Evolutionary conservation across 257 asterid genomes (phyloP), one percentile per base, ranked within the genome.

Genomic region (Solanum pennellii): DNA sequence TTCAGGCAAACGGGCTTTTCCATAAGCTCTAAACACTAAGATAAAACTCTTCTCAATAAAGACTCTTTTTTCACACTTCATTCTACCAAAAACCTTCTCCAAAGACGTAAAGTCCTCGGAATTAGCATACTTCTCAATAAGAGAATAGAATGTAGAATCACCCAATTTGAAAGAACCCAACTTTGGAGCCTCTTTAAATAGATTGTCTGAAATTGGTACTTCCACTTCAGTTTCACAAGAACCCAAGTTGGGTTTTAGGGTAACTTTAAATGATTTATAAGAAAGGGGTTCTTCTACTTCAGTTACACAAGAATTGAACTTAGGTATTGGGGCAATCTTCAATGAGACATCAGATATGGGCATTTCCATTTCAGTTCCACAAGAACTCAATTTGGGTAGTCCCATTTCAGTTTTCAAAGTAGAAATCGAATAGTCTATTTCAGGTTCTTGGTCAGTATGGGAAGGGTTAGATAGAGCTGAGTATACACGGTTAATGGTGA

Each of bases 61-160:
- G 44, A 89, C 91, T 88, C 99, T 89, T n/a, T 84, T 91, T 41
- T 97, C 97, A 13, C 86, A 82, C 79, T 93, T 94, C 99, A 97
- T 97, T 65, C 94, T 92, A 62, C 85, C 86, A 49, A 97, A 93
- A 62, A 97, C 87, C 88, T 86, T 83, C 87, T 97, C 99, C 93
- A 97, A 44, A 56, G 98, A 92, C 88, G 85, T 83, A 86, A 97
- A 94, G 91, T 95, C 96, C 44, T 95, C 95, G 33, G 90, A 66
- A 15, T 52, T 75, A 27, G 99, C 98, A 87, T 93, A 93, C 86
- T 92, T 87, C 73, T 97, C 93, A 71, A 97, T 94, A 7, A 94
- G 93, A 31, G 97, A 91, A 92, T 93, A 95, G 88, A 94, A 95
- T 7, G 98, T 94, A 88, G 98, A 93, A 89, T 96, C 99, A 6